Base-by-base conservation (phyloP, 352 stramenopile genomes). In the Phytophthora cryptogea region DNA sequence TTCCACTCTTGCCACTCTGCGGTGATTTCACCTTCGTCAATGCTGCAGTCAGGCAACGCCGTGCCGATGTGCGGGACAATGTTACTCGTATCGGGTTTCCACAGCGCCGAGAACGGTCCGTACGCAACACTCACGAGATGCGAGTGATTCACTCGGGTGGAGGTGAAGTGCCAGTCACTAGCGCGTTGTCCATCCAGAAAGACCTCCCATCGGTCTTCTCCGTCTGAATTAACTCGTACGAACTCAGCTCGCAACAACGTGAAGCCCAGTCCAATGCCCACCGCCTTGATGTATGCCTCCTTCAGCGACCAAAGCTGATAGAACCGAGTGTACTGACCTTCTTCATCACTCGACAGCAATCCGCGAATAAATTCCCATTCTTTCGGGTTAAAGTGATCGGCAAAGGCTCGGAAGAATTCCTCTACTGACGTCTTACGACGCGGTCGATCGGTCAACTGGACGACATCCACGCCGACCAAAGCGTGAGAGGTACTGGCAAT, bases 231-330 rank as follows among this genome's bases (percentile, higher is more conserved):
- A 3, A 41, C 13, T 16, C 30, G 46, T 13, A 55, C 20, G 28
- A 91, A 90, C 50, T 91, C 78, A 11, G 71, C 72, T 37, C 80
- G 78, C 39, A 80, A 56, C 20, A 93, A 47, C 13, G 67, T 49
- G 35, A 90, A 89, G 8, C 76, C 78, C n/a, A 92, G 42, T 9
- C 84, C 84, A 32, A 89, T 78, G 9, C 84, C 82, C 13, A 92
- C 48, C 4, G 84, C 82, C 37, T 94, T 92, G 41, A 91, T 88
- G 35, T 85, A 92, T 28, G 82, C 55, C 40, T 94, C 82, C 50
- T 92, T 94, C 10, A 94, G 62, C 10, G 81, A 90, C 84, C 84
- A 92, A 14, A 91, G 70, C 8, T 54, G 64, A 60, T 90, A 90
- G 49, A 92, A 90, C 14, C 67, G 46, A 5, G 49, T n/a, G 43